These are phyloP conservation scores for Chalciporus chontae DNA, from an alignment of 768 basidiomycete genomes.

Conservation along the genomic window DNA sequence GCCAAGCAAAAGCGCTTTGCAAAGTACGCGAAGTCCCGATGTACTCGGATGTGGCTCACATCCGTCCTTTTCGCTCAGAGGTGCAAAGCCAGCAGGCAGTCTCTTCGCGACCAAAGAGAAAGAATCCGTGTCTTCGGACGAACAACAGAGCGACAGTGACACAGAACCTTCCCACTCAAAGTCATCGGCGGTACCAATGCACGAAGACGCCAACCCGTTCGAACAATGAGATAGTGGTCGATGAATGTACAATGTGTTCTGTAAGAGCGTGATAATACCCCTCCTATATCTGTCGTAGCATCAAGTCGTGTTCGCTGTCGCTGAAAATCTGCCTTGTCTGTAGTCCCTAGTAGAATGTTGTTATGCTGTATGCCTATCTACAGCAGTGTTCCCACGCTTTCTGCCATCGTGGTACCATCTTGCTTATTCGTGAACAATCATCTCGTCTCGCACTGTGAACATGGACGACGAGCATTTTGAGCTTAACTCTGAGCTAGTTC, in stretches of 20 bases:
- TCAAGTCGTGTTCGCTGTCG: slow-evolving; percentile 24
- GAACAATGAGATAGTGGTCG: slow-evolving; percentile 8
- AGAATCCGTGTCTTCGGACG: slow-evolving; percentile 28
- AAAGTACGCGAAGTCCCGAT: slow-evolving; percentile 54
- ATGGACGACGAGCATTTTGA: slow-evolving; percentile 23
- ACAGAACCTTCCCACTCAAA: slow-evolving; percentile 35
- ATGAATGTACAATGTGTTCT: slow-evolving; percentile 10
- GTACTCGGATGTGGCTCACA: slow-evolving; percentile 3
- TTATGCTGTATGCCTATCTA: slow-evolving; percentile 16
- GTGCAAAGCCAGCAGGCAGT: slow-evolving; percentile 54
- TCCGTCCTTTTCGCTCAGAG: slow-evolving; percentile 35
- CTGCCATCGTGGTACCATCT: background rate
- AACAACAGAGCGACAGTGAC: slow-evolving; percentile 35
- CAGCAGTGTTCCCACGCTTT: slow-evolving; percentile 27
- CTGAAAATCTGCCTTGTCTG: slow-evolving; percentile 26
- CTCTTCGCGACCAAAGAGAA: slow-evolving; percentile 47
- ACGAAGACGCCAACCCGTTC: slow-evolving; percentile 76
- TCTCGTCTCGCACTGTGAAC: background rate
- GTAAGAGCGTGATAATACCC: slow-evolving; percentile 27
- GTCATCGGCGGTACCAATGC: slow-evolving; percentile 29
- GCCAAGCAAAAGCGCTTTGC: slow-evolving; percentile 91
- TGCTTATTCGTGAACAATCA: background rate
- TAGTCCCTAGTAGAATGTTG: slow-evolving; percentile 24
- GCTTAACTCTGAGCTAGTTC: background rate
- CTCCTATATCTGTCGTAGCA: slow-evolving; percentile 21